Evolutionary conservation across 2,329 filamentous ascomycete species (phyloP).

Genomic region (Stachybotrys chartarum): DNA sequence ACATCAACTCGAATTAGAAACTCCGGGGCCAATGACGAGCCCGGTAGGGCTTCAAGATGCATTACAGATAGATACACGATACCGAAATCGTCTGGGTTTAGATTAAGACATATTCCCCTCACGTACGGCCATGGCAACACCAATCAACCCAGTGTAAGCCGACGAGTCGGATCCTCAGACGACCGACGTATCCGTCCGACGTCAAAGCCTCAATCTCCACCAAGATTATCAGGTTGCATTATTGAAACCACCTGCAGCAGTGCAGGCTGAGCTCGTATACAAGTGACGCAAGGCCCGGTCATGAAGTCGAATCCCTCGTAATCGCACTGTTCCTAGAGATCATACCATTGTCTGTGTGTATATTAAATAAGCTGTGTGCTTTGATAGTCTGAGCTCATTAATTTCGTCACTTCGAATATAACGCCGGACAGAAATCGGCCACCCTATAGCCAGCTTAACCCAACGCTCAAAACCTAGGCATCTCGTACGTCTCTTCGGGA

Average conservation of each 20-base stretch:
- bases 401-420: background rate
- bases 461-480: slow-evolving; percentile 9
- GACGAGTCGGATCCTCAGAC: too few relatives aligned
- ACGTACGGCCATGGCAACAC: background rate
- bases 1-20: background rate
- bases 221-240: background rate
- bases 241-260: background rate
- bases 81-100: background rate
- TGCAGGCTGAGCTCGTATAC: background rate
- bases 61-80: background rate
- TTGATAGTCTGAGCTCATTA: too few relatives aligned
- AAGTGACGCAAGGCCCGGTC: background rate
- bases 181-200: background rate
- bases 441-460: too few relatives aligned
- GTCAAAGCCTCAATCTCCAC: background rate
- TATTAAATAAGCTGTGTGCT: too few relatives aligned
- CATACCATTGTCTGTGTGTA: too few relatives aligned
- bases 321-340: too few relatives aligned
- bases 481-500: slow-evolving; percentile 12
- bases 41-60: background rate
- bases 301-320: too few relatives aligned
- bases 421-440: background rate
- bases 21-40: background rate
- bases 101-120: background rate
- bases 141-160: too few relatives aligned